Percentiles rank a stretch among this genome's conserved stretches.
phyloP scores from a whole-genome alignment of 768 basidiomycete species.

The Tricholomella constricta region DNA sequence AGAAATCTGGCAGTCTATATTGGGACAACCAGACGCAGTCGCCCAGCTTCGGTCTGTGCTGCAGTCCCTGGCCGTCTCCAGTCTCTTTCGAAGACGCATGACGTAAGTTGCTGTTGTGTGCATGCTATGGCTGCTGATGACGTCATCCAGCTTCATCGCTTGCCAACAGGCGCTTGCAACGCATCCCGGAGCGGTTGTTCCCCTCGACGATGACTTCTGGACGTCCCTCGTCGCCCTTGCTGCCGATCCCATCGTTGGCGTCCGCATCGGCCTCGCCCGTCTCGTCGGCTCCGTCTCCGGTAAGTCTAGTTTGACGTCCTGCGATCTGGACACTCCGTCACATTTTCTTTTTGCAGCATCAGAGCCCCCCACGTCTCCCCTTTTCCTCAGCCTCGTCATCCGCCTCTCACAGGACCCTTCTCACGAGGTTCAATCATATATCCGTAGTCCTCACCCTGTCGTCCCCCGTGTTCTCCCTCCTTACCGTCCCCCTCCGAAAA shows the following conservation, averaged over 20 bases:
- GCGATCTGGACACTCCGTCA: constrained; percentile 18
- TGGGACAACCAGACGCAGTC: constrained; percentile 34
- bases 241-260: constrained; percentile 74
- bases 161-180: constrained; percentile 66
- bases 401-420: constrained; percentile 58
- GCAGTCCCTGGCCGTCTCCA: constrained; percentile 35
- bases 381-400: constrained; percentile 41
- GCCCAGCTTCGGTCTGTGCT: constrained; percentile 44
- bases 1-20: constrained; percentile 42
- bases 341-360: constrained; percentile 30
- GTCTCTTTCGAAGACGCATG: constrained; percentile 47
- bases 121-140: constrained; percentile 6
- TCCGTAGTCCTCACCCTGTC: constrained; percentile 33
- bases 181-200: constrained; percentile 28
- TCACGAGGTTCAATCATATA: constrained; percentile 63
- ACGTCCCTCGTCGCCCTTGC: constrained; percentile 56
- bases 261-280: constrained; percentile 84
- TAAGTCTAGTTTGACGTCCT: constrained; percentile 33
- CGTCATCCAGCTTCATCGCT: constrained; percentile 62
- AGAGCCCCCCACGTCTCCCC: constrained; percentile 30
- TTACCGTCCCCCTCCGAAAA: background rate
- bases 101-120: constrained; percentile 53
- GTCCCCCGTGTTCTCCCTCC: too few relatives aligned
- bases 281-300: constrained; percentile 59
- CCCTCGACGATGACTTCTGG: constrained; percentile 54